Conservation (phyloP, 2,329 filamentous ascomycete genomes). For the Pseudogymnoascus sp. region DNA sequence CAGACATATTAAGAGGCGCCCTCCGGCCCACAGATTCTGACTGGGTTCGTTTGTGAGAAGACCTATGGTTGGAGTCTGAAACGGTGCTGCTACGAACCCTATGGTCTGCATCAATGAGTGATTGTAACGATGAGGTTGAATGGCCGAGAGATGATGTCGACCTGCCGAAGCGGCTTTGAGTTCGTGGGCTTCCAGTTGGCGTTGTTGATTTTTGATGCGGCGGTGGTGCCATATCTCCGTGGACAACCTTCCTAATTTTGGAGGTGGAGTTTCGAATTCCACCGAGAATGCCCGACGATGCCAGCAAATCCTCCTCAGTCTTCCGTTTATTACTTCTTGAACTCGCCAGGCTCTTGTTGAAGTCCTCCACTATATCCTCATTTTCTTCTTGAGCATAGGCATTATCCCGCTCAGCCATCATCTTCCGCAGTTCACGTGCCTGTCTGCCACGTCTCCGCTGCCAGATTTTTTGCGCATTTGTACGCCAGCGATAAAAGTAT, state of each 20-base stretch:
- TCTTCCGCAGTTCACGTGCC: conserved; percentile 21
- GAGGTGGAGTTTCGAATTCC: conserved; percentile 20
- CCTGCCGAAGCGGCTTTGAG: neutral
- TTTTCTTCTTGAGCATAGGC: neutral
- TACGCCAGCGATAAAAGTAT: conserved; percentile 25
- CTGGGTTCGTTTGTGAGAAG: conserved; percentile 6
- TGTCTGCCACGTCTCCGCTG: conserved; percentile 24
- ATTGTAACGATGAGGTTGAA: conserved; percentile 7
- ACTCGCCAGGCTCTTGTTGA: conserved; percentile 15
- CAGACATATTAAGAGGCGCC: neutral
- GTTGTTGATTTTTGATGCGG: conserved; percentile 1
- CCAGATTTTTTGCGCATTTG: conserved; percentile 19
- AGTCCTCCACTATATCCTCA: conserved; percentile 25
- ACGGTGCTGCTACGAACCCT: neutral
- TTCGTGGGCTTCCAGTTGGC: conserved; percentile 1
- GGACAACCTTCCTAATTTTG: conserved; percentile 18
- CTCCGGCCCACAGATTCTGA: neutral
- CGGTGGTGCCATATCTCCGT: conserved; percentile 11
- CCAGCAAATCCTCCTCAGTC: conserved; percentile 22
- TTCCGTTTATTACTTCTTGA: conserved; percentile 14
- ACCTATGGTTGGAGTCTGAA: neutral
- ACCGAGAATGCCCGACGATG: conserved; percentile 20
- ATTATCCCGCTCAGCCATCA: conserved; percentile 23
- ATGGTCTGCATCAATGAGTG: conserved; percentile 6
- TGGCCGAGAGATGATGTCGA: conserved; percentile 2